Conservation (phyloP, 805 yeast species). For the Candida succiphila region DNA sequence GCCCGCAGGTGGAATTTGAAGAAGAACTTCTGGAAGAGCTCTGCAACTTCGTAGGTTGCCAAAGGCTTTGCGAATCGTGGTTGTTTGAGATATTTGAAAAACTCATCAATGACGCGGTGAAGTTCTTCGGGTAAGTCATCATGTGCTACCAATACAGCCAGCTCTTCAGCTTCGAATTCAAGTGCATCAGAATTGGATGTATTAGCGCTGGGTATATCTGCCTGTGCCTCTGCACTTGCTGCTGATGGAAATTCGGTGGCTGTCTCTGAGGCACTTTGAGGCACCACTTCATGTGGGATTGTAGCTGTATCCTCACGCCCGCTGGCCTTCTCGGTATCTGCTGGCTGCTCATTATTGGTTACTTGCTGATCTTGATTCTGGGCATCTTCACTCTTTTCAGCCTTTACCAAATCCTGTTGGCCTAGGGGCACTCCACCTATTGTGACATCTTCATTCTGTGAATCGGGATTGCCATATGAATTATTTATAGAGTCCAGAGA, state of each 20-base stretch:
- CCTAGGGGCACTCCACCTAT: too few species aligned
- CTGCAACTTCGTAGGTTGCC: slow-evolving; percentile 24
- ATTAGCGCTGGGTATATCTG: not conserved
- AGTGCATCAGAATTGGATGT: too few species aligned
- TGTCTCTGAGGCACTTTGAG: too few species aligned
- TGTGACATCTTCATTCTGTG: not conserved
- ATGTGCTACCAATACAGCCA: not conserved
- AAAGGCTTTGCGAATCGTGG: slow-evolving; percentile 26
- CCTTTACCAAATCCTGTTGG: too few species aligned
- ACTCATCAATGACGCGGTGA: slow-evolving; percentile 14
- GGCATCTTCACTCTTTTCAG: too few species aligned
- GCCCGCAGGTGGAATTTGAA: slow-evolving; percentile 15
- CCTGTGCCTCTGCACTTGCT: slow-evolving; percentile 1
- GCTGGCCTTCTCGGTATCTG: too few species aligned
- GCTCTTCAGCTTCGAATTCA: not conserved
- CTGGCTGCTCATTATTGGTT: too few species aligned
- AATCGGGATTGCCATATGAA: slow-evolving; percentile 11
- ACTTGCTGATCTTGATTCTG: too few species aligned
- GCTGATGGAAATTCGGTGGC: slow-evolving; percentile 1
- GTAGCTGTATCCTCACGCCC: too few species aligned
- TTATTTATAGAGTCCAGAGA: slow-evolving; percentile 12
- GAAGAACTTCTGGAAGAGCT: slow-evolving; percentile 24
- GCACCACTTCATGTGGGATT: too few species aligned
- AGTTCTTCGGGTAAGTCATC: slow-evolving; percentile 19
- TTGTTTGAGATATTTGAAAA: slow-evolving; percentile 21